A percentile compares a stretch with the other conserved stretches of the same genome.
These are phyloP conservation scores for Erythrophleum fordii DNA, from an alignment of 306 rosid species.

Conservation along the genomic window DNA sequence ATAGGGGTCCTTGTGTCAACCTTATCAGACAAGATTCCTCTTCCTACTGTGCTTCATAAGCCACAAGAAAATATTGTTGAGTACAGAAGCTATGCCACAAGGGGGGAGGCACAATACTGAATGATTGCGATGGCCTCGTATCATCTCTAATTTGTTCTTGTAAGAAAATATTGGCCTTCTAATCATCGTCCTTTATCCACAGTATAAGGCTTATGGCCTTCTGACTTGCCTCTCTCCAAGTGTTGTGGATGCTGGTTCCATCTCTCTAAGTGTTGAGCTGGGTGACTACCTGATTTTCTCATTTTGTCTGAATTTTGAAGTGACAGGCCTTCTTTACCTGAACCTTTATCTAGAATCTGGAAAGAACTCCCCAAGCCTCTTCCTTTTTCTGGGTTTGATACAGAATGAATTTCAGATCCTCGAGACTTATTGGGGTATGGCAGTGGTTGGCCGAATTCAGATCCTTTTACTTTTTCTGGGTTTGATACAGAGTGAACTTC, in stretches of 20 bases:
- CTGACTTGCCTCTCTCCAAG: constrained; percentile 71
- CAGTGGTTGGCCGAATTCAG: constrained; percentile 37
- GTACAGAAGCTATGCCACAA: constrained; percentile 39
- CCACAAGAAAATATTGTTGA: constrained; percentile 39
- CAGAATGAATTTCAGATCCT: constrained; percentile 29
- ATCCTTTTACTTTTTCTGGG: constrained; percentile 52
- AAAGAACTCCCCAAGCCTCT: constrained; percentile 38
- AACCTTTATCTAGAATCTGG: constrained; percentile 41
- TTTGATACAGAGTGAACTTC: constrained; percentile 11
- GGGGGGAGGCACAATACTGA: constrained; percentile 24
- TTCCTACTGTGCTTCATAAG: constrained; percentile 29
- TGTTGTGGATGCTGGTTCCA: constrained; percentile 45
- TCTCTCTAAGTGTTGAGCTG: constrained; percentile 49
- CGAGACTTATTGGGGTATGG: constrained; percentile 27
- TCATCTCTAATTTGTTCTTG: constrained; percentile 45
- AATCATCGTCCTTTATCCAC: constrained; percentile 57
- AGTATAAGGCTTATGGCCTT: constrained; percentile 46
- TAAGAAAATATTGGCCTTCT: constrained; percentile 33
- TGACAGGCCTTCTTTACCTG: constrained; percentile 45
- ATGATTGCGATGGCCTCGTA: constrained; percentile 21
- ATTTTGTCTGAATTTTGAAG: constrained; percentile 49
- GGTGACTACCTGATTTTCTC: constrained; percentile 61
- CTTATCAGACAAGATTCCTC: constrained; percentile 37
- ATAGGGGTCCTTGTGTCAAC: constrained; percentile 35
- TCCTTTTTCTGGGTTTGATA: constrained; percentile 21